phyloP scores from a whole-genome alignment of 441 rosid species.

The Kokia cookei region DNA sequence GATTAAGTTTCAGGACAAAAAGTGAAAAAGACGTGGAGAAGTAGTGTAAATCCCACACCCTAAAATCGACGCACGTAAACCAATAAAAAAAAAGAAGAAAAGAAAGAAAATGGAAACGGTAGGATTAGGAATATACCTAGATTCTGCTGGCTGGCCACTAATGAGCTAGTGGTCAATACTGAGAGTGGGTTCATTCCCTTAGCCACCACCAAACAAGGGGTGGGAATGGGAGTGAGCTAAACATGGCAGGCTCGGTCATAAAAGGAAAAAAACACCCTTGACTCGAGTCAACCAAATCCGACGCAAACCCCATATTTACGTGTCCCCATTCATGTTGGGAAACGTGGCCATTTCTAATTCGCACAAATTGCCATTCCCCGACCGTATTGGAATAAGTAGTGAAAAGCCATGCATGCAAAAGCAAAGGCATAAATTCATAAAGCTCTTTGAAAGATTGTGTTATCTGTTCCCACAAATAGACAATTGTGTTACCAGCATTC shows the following conservation, averaged over 20 bases:
- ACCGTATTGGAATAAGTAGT: not conserved
- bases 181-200: conserved; percentile 5
- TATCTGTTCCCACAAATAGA: not conserved
- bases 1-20: not conserved
- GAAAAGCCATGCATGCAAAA: conserved; percentile 5
- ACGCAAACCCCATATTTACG: not conserved
- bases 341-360: conserved; percentile 10
- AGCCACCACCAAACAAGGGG: not conserved
- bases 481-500: too few species aligned
- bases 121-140: conserved; percentile 7
- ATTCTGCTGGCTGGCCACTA: conserved; percentile 29
- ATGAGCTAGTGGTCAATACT: not conserved
- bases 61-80: not conserved
- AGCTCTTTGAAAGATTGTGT: not conserved
- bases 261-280: not conserved
- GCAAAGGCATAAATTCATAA: not conserved
- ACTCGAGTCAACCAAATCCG: not conserved
- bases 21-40: not conserved
- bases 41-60: not conserved
- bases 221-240: not conserved
- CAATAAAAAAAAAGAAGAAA: not conserved
- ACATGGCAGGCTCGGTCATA: not conserved
- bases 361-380: conserved; percentile 2
- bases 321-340: not conserved
- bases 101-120: not conserved